phyloP scores from a whole-genome alignment of 2,329 filamentous ascomycete species.

The Aspergillus transmontanensis region DNA sequence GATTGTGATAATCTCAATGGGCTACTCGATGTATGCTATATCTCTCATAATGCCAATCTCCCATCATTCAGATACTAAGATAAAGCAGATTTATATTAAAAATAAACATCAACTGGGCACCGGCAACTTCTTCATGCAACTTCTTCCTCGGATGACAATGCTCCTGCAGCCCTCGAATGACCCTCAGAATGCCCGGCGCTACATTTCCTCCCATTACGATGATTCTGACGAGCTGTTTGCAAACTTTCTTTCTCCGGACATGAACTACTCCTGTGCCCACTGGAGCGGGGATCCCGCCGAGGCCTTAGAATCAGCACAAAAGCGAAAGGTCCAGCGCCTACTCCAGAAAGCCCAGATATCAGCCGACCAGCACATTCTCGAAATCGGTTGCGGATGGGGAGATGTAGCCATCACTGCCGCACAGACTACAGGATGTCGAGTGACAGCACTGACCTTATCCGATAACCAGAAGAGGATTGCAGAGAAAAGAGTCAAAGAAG shows the following conservation, averaged over 20 bases:
- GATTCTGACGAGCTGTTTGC: conserved; percentile 53
- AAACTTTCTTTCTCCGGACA: conserved; percentile 28
- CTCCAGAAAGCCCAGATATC: conserved; percentile 67
- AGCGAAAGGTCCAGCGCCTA: conserved; percentile 67
- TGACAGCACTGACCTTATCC: conserved; percentile 70
- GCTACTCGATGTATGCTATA: conserved; percentile 62
- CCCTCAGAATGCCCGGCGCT: conserved; percentile 61
- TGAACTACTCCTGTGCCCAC: conserved; percentile 58
- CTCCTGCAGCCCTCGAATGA: conserved; percentile 62
- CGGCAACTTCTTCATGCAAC: conserved; percentile 11
- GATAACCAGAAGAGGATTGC: conserved; percentile 70
- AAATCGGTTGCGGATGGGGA: conserved; percentile 77
- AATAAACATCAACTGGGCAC: conserved; percentile 55
- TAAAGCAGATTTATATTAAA: conserved; percentile 65
- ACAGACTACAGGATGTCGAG: conserved; percentile 64
- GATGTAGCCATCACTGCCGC: conserved; percentile 73
- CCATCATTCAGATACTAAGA: background rate
- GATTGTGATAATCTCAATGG: conserved; percentile 66
- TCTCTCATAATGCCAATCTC: background rate
- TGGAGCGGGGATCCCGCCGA: conserved; percentile 59
- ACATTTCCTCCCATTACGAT: conserved; percentile 74
- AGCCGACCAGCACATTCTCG: conserved; percentile 67
- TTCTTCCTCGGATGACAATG: conserved; percentile 32
- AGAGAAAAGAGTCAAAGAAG: conserved; percentile 64
- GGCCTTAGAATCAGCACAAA: conserved; percentile 59